Conservation (phyloP, 768 basidiomycete genomes). For the Cyclocybe cylindracea region DNA sequence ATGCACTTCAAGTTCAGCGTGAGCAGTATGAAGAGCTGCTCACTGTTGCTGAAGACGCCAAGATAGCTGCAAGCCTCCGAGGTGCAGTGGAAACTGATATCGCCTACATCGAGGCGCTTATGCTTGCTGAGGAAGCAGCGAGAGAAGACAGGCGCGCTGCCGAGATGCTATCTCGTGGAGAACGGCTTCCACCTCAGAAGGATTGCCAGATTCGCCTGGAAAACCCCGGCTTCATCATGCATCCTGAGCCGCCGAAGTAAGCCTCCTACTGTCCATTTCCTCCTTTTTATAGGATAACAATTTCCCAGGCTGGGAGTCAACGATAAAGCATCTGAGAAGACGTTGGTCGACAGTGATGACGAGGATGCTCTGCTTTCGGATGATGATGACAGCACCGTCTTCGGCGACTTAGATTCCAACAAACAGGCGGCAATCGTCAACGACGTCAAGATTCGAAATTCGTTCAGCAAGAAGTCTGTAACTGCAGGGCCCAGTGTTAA, state of each 20-base stretch:
- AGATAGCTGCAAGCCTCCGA: slow-evolving; percentile 38
- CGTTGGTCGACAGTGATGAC: too few relatives aligned
- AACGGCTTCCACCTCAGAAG: slow-evolving; percentile 26
- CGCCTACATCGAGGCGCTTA: slow-evolving; percentile 22
- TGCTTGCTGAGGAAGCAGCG: slow-evolving; percentile 28
- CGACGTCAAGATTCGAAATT: background rate
- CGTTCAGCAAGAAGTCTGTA: background rate
- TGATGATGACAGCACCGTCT: background rate
- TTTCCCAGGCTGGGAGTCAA: background rate
- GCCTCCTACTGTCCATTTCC: background rate
- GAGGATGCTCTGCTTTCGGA: background rate
- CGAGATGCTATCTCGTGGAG: slow-evolving; percentile 33
- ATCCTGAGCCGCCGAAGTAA: slow-evolving; percentile 13
- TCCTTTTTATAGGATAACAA: background rate
- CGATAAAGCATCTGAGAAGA: background rate
- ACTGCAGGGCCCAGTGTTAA: slow-evolving; percentile 15
- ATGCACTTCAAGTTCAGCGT: slow-evolving; percentile 38
- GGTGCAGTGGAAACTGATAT: slow-evolving; percentile 31
- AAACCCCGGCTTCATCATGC: slow-evolving; percentile 14
- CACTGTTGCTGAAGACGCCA: slow-evolving; percentile 26
- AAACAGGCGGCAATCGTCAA: background rate
- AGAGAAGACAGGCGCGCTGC: slow-evolving; percentile 40
- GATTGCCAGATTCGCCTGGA: slow-evolving; percentile 20
- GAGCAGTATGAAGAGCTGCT: slow-evolving; percentile 25
- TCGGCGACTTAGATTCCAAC: background rate